Base-by-base conservation (phyloP, 179 eudicot species). In the Camellia oleifera region DNA sequence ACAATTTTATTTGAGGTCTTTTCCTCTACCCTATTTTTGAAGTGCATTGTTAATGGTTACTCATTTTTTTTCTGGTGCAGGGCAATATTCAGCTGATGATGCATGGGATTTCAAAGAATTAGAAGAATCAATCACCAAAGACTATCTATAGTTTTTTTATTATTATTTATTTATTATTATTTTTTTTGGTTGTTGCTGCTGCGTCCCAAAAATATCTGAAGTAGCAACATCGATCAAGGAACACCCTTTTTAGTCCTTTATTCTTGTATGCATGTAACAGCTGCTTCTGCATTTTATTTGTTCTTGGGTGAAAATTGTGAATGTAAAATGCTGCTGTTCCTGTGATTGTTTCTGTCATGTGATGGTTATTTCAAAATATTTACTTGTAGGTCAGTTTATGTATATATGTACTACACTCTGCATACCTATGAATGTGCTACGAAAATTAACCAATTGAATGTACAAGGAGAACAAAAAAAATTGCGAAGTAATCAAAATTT, bases 71-170 rank as follows among this genome's bases (percentile, higher is more conserved):
- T 52, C 52, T 50, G 61, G 42, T 74, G 66, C 86, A 95, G 99
- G 99, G 62, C 86, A 90, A 81, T 92, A 90, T 78, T 76, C 83
- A 32, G 95, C 95, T 70, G 95, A 89, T 81, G 98, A 94, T 88
- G 99, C 99, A 20, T 95, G 90, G 91, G 98, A 95, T 76, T 95
- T 95, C 80, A 86, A 91, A 77, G 99, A 95, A 79, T 76, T 95
- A 79, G 97, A 95, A 88, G 94, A 92, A 61, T 86, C 84, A 78
- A 87, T 95, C 77, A 84, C 89, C 57, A 94, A 89, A 84, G 82
- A 88, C 63, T 94, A 95, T 79, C 23, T 95, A 50, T 95, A 94
- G 81, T 72, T 11, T 32, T 26, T 32, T 0, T 32, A 32, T 32
- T 32, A 32, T 32, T 32, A 32, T 32, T 32, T 32, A 32, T 32